phyloP scores from a whole-genome alignment of 2,329 filamentous ascomycete species.

The Ascochyta fabae region DNA sequence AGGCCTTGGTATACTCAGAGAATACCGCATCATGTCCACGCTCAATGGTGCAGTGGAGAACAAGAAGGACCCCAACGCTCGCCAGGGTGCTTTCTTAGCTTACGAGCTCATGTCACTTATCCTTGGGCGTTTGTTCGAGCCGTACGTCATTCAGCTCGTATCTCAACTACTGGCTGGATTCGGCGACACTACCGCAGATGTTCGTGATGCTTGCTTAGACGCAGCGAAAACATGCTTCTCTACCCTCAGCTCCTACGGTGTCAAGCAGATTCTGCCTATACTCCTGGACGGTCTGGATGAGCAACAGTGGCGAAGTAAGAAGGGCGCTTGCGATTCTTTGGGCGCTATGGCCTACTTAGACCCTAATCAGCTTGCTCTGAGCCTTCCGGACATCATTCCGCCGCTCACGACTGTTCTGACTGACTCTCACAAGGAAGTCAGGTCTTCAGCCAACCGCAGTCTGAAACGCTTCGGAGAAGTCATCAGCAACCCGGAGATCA shows the following conservation, averaged over 20 bases:
- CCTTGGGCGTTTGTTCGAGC: constrained; percentile 88
- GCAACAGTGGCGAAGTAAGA: constrained; percentile 97
- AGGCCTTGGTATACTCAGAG: constrained; percentile 79
- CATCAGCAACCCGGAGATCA: constrained; percentile 97
- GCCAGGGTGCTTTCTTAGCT: constrained; percentile 86
- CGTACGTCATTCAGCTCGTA: constrained; percentile 94
- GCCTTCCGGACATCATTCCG: constrained; percentile 94
- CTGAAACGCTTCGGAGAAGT: constrained; percentile 98
- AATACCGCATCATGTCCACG: constrained; percentile 83
- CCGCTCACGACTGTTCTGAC: constrained; percentile 92
- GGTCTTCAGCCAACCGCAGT: constrained; percentile 89
- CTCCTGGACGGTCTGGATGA: constrained; percentile 92
- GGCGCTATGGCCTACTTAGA: constrained; percentile 99
- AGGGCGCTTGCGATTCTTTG: constrained; percentile 93
- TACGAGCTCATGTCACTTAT: constrained; percentile 90
- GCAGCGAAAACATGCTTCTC: constrained; percentile 94
- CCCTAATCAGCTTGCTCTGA: constrained; percentile 89
- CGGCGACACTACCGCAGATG: constrained; percentile 84
- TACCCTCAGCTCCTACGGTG: constrained; percentile 91
- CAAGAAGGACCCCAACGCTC: constrained; percentile 88
- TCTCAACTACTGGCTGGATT: constrained; percentile 89
- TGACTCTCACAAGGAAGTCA: constrained; percentile 97
- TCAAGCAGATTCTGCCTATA: constrained; percentile 91
- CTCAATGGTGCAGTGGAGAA: constrained; percentile 87
- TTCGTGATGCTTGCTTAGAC: constrained; percentile 90